Percentiles rank a stretch among this genome's conserved stretches.
phyloP scores from a whole-genome alignment of 345 rosid species.

The Angophora floribunda region DNA sequence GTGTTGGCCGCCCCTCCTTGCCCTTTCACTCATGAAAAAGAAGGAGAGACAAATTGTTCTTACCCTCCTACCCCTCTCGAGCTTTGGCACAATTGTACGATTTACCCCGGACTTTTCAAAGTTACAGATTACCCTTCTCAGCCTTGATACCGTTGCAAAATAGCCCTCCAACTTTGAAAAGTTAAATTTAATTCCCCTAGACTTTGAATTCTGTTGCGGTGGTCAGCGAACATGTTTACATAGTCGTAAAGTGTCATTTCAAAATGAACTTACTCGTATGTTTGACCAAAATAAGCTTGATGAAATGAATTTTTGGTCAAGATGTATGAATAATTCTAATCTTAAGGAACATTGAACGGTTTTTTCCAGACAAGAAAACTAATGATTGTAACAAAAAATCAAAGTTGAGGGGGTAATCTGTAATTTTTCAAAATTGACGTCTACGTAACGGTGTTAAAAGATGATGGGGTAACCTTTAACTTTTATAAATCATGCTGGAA shows the following conservation, averaged over 20 bases:
- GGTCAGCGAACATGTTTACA: neutral
- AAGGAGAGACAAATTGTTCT: neutral
- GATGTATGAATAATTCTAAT: neutral
- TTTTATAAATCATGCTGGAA: neutral
- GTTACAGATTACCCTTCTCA: neutral
- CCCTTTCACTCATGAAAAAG: neutral
- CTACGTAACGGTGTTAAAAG: neutral
- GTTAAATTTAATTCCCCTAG: neutral
- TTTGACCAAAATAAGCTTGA: neutral
- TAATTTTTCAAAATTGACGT: neutral
- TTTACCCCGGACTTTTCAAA: neutral
- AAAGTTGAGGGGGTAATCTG: neutral
- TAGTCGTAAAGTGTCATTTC: neutral
- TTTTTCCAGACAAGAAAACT: neutral
- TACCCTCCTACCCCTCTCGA: neutral
- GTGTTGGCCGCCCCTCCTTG: neutral
- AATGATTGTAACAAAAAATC: neutral
- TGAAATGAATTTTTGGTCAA: neutral
- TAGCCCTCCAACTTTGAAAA: neutral
- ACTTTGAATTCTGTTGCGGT: neutral
- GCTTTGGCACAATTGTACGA: neutral
- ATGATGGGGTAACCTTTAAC: neutral
- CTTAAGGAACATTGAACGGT: neutral
- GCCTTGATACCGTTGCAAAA: neutral
- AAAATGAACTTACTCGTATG: neutral